Evolutionary conservation across 2,329 filamentous ascomycete genomes (phyloP).

Genomic region (Neocatenulostroma microsporum): DNA sequence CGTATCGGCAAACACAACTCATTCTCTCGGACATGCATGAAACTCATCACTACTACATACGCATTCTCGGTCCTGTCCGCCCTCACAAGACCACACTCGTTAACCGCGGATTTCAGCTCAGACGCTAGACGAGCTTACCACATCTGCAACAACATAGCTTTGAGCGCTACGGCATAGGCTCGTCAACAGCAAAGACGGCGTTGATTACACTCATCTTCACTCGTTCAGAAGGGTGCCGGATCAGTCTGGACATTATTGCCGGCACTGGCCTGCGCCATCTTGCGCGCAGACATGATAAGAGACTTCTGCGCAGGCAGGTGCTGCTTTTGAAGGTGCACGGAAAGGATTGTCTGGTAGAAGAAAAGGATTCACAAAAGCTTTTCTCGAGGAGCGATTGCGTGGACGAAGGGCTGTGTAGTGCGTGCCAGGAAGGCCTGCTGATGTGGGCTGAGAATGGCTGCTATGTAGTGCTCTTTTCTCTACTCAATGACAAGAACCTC

Average conservation of each 20-base stretch:
- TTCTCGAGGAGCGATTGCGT: neutral
- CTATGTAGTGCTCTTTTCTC: too few relatives aligned
- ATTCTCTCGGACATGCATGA: neutral
- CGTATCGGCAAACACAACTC: neutral
- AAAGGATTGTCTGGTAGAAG: neutral
- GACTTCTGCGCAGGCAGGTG: neutral
- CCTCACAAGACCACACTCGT: conserved; percentile 5
- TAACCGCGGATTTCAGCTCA: conserved; percentile 9
- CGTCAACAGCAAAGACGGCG: conserved; percentile 16
- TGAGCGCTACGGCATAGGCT: conserved; percentile 13
- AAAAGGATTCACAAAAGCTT: neutral
- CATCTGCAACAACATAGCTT: conserved; percentile 1
- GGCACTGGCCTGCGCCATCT: too few relatives aligned
- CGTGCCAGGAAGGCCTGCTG: neutral
- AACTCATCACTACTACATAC: conserved; percentile 3
- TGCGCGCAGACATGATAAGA: neutral
- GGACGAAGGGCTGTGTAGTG: too few relatives aligned
- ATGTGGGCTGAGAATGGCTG: neutral
- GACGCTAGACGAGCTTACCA: conserved; percentile 12
- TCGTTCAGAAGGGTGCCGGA: conserved; percentile 23
- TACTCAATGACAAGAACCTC: too few relatives aligned
- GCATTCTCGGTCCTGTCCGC: conserved; percentile 5
- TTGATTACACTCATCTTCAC: conserved; percentile 28
- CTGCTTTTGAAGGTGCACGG: neutral
- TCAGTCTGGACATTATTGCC: conserved; percentile 18